Base-by-base conservation (phyloP, 805 yeast genomes). In the Ogataea trehaloabstinens region DNA sequence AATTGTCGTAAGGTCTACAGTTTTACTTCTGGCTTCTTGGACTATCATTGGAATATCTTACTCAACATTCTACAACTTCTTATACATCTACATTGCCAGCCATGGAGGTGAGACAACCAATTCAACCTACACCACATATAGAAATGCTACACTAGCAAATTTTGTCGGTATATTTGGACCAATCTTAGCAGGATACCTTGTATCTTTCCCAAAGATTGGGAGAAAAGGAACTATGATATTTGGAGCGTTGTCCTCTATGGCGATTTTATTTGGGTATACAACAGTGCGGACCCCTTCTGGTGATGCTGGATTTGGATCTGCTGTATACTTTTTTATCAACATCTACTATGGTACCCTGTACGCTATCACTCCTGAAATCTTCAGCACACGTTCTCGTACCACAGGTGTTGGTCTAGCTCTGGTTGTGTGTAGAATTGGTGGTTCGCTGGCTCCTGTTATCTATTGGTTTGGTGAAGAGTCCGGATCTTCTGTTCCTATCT, bases 331-430 rank as follows among this genome's bases (percentile, higher is more conserved):
- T 53, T 64, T 66, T 40, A 51, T 70, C 41, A 66, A 70, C 56
- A 64, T 77, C 40, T 75, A 75, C 52, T 79, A 76, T 53, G 82
- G 80, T 4, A 73, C 75, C 17, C 59, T 80, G 16, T 80, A 78
- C 51, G 85, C 85, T 4, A 79, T 77, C 52, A 78, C 85, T 3
- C 86, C 85, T 0, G 84, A 80, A 52, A 74, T 76, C 18, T 70
- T 80, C 56, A 80, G 80, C 28, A 61, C 76, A 0, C 57, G 64
- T 36, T 67, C 70, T 15, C 60, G 77, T 55, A 80, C 80, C 12
- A 79, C 85, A 1, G 85, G 82, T 32, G 73, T 74, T 30, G 82
- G 83, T 3, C 48, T 80, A 13, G 74, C 80, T 6, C 68, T 82
- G n/a, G 76, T 77, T 5, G 65, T 67, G 24, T 71, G 71, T 45